Base-by-base conservation (phyloP, 2,329 filamentous ascomycete genomes). In the Pseudopithomyces maydicus region DNA sequence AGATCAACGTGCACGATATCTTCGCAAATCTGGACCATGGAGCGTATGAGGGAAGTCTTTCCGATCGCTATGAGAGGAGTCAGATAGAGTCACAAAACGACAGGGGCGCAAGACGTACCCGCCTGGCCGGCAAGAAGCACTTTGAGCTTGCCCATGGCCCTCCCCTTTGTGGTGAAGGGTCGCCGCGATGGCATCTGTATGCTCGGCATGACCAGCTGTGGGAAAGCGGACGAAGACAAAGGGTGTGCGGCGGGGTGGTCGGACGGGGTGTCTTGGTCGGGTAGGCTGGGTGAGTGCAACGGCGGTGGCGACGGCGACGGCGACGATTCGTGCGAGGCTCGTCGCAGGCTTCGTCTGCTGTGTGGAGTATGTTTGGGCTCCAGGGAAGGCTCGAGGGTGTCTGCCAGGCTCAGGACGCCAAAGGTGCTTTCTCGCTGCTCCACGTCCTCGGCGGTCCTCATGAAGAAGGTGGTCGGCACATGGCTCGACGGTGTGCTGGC, bases 131-230 rank as follows among this genome's bases (percentile, higher is more conserved):
- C 90, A 54, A 98, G 82, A 62, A 98, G 81, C n/a, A 98, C 81
- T 78, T 96, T 98, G 53, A 98, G 81, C 66, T 91, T 88, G 1
- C 94, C 94, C 73, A 98, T 85, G 33, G 84, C 84, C 78, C 90
- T 94, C 15, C 95, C 95, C 45, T 85, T 85, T n/a, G 90, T 87
- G 0, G 95, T 97, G 74, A 98, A 98, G 0, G 93, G 93, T 50
- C 92, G 85, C 48, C 95, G 87, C 58, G 87, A 90, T 3, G 95
- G 94, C 85, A 99, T 95, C 59, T 86, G 88, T 68, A 99, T 89
- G 70, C 92, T 97, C 5, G 95, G 95, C 95, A 99, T 99, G 58
- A 99, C 91, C n/a, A 99, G 84, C 75, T 98, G 93, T 22, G 90
- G 89, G 39, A 78, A 73, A 61, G 70, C 65, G 52, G 53, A 62